Percentiles rank a stretch among this genome's conserved stretches.
Conservation (phyloP, 2,329 filamentous ascomycete genomes). For the Colletotrichum plurivorum region DNA sequence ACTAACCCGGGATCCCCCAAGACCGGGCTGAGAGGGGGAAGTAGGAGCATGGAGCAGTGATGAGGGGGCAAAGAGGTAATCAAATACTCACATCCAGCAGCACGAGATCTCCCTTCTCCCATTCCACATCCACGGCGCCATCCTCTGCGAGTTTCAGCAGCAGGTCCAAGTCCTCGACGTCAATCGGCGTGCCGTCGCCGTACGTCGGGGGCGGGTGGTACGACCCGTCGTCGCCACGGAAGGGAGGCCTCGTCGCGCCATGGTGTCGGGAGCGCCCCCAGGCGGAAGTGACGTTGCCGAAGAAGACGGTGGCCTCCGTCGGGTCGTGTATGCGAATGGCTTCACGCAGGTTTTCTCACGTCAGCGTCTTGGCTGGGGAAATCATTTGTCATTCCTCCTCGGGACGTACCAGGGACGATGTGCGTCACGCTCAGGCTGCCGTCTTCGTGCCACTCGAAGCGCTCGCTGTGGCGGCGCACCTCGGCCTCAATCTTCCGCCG, state of each 20-base stretch:
- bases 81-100: slow-evolving; percentile 47
- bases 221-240: slow-evolving; percentile 49
- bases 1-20: not conserved
- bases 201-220: slow-evolving; percentile 52
- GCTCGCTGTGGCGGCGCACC: slow-evolving; percentile 50
- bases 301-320: slow-evolving; percentile 47
- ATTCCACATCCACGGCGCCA: slow-evolving; percentile 46
- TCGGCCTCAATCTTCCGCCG: slow-evolving; percentile 49
- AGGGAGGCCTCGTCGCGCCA: slow-evolving; percentile 49
- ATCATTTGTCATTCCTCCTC: not conserved
- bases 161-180: slow-evolving; percentile 48
- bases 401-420: slow-evolving; percentile 46
- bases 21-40: not conserved
- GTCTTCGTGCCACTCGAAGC: slow-evolving; percentile 52
- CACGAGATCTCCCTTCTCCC: slow-evolving; percentile 49
- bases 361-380: not conserved
- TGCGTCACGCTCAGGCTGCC: slow-evolving; percentile 52
- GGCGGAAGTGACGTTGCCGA: slow-evolving; percentile 53
- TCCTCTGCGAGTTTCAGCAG: slow-evolving; percentile 47
- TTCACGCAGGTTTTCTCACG: slow-evolving; percentile 6
- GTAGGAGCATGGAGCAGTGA: not conserved
- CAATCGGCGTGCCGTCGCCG: slow-evolving; percentile 48
- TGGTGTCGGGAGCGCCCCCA: slow-evolving; percentile 52
- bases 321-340: slow-evolving; percentile 48
- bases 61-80: not conserved